Evolutionary conservation across 306 rosid species (phyloP).

Genomic region (Dalbergia oliveri): DNA sequence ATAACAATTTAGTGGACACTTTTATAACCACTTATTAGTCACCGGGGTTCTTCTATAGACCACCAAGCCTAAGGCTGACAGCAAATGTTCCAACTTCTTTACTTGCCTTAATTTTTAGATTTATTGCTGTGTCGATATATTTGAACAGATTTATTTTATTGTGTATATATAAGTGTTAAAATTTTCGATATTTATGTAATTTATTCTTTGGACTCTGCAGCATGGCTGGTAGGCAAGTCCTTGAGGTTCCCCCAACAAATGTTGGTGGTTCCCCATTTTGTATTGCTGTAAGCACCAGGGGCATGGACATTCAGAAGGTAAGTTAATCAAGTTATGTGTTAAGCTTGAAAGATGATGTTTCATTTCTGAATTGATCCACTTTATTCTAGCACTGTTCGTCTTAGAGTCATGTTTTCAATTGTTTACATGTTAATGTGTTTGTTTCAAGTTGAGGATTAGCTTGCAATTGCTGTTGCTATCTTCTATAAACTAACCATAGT

Average conservation of each 20-base stretch:
- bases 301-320: slow-evolving; percentile 85
- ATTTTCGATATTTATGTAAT: slow-evolving; percentile 12
- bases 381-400: neutral
- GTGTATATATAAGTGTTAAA: neutral
- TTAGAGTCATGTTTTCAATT: slow-evolving; percentile 4
- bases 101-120: neutral
- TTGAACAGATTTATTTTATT: slow-evolving; percentile 9
- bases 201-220: slow-evolving; percentile 58
- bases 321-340: slow-evolving; percentile 40
- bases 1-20: neutral
- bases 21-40: neutral
- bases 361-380: neutral
- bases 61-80: neutral
- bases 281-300: slow-evolving; percentile 79
- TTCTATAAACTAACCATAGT: neutral
- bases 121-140: neutral
- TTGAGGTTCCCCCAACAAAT: slow-evolving; percentile 75
- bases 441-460: neutral
- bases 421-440: slow-evolving; percentile 27
- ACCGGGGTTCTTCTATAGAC: neutral
- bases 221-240: slow-evolving; percentile 90
- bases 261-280: slow-evolving; percentile 82
- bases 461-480: neutral
- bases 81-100: neutral
- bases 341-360: slow-evolving; percentile 10